phyloP scores from a whole-genome alignment of 148 eudicot genomes.

The Nepenthes gracilis region DNA sequence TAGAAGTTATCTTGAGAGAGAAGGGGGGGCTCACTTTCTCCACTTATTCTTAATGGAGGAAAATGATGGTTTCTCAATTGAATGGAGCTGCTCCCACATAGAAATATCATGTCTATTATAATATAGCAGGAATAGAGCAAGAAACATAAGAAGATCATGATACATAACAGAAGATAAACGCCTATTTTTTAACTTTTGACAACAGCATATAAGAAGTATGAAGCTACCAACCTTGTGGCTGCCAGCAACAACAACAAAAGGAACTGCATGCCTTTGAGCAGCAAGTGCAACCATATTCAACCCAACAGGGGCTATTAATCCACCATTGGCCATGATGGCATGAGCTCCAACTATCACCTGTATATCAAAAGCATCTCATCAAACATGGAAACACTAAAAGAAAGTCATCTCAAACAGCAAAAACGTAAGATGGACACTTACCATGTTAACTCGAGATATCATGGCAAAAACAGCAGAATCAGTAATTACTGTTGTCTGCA shows the following conservation, averaged over 20 bases:
- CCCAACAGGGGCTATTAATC: conserved; percentile 93
- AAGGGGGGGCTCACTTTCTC: too few relatives aligned
- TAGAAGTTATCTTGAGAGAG: too few relatives aligned
- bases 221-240: conserved; percentile 68
- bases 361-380: conserved; percentile 1
- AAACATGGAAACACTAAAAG: neutral
- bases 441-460: conserved; percentile 99
- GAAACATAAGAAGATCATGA: too few relatives aligned
- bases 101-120: too few relatives aligned
- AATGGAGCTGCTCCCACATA: too few relatives aligned
- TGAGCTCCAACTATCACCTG: conserved; percentile 99
- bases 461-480: conserved; percentile 99
- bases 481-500: conserved; percentile 90
- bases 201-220: neutral
- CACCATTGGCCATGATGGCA: conserved; percentile 99
- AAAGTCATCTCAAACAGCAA: neutral
- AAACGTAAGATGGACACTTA: conserved; percentile 12
- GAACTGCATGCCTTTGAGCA: conserved; percentile 98
- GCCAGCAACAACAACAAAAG: conserved; percentile 96
- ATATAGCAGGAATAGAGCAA: too few relatives aligned
- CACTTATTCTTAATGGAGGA: too few relatives aligned
- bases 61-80: too few relatives aligned
- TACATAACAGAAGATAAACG: too few relatives aligned
- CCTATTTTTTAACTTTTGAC: too few relatives aligned
- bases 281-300: conserved; percentile 98